Evolutionary conservation across 2,329 filamentous ascomycete genomes (phyloP).

Genomic region (Pseudogymnoascus sp.): DNA sequence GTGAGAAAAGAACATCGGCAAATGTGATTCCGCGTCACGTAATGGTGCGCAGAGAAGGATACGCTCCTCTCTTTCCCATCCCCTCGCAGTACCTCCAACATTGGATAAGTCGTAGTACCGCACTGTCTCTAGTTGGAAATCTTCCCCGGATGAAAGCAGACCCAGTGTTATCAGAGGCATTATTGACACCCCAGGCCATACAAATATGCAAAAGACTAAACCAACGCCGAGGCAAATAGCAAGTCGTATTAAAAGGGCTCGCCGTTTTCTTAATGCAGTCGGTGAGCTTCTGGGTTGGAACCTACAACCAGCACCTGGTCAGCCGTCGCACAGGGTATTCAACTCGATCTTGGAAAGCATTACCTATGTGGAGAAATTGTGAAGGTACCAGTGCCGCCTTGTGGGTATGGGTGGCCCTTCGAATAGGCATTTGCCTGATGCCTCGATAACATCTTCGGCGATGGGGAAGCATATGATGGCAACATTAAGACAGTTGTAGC

Average conservation of each 20-base stretch:
- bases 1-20: conserved; percentile 98
- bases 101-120: conserved; percentile 94
- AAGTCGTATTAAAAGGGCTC: conserved; percentile 65
- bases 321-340: conserved; percentile 8
- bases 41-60: conserved; percentile 92
- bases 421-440: conserved; percentile 69
- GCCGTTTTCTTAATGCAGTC: conserved; percentile 63
- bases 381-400: conserved; percentile 63
- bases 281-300: conserved; percentile 80
- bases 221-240: conserved; percentile 52
- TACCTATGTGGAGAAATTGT: conserved; percentile 88
- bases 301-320: conserved; percentile 38
- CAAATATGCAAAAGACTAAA: conserved; percentile 64
- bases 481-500: conserved; percentile 42
- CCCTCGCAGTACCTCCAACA: conserved; percentile 82
- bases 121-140: conserved; percentile 83
- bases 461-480: conserved; percentile 49
- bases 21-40: conserved; percentile 83
- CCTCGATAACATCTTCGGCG: conserved; percentile 70
- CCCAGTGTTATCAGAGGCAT: conserved; percentile 63
- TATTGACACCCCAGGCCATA: conserved; percentile 61
- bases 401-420: conserved; percentile 71
- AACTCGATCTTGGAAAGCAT: conserved; percentile 25
- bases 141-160: conserved; percentile 58
- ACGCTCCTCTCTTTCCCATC: conserved; percentile 93